Evolutionary conservation across 768 basidiomycete genomes (phyloP).

Genomic region (Albatrellus ellisii): DNA sequence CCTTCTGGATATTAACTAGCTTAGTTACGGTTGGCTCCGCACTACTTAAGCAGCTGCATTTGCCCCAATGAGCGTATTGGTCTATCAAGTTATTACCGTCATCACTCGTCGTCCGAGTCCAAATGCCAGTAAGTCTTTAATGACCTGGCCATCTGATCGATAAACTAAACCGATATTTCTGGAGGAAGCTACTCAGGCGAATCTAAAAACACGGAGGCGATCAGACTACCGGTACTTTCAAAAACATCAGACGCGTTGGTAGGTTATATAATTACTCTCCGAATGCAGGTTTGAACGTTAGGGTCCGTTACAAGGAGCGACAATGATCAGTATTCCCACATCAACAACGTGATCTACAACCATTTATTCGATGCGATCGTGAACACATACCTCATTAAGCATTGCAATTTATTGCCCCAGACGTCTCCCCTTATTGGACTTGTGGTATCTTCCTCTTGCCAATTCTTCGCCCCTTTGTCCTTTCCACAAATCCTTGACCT

Average conservation of each 20-base stretch:
- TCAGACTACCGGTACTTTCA: constrained; percentile 48
- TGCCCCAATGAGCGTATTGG: too few species aligned
- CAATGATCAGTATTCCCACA: constrained; percentile 75
- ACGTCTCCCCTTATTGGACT: constrained; percentile 51
- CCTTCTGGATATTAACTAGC: too few species aligned
- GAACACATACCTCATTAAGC: constrained; percentile 64
- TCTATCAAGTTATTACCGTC: too few species aligned
- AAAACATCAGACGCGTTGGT: constrained; percentile 62
- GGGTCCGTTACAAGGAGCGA: constrained; percentile 45
- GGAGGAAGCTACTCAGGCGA: too few species aligned
- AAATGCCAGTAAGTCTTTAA: too few species aligned
- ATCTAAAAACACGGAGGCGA: constrained; percentile 17
- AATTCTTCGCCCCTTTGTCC: constrained; percentile 63
- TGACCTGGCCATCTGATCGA: too few species aligned
- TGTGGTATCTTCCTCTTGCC: constrained; percentile 66
- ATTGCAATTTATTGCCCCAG: constrained; percentile 41
- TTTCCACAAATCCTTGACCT: constrained; percentile 64
- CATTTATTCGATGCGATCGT: constrained; percentile 74
- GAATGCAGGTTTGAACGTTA: not conserved
- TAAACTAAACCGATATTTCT: too few species aligned
- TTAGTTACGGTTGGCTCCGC: too few species aligned
- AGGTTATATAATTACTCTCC: constrained; percentile 12
- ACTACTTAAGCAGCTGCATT: too few species aligned
- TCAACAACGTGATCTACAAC: constrained; percentile 75
- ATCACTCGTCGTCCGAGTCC: too few species aligned